A percentile compares a stretch with the other conserved stretches of the same genome.
Conservation (phyloP, 371 early-diverging fungal genomes). For the Umbelopsis sp. region DNA sequence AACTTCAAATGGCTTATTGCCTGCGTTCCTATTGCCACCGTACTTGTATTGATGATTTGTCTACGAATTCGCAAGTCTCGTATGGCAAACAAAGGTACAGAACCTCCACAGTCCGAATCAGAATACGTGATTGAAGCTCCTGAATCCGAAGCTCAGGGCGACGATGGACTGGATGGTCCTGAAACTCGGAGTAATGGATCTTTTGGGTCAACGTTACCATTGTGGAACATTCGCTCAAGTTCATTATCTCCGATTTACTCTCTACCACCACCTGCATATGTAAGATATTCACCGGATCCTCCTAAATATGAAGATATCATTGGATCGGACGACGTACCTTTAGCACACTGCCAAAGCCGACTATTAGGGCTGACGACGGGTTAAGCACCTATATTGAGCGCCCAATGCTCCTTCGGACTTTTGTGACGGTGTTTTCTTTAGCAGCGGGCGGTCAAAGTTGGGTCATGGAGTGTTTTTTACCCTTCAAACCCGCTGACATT, state of each 20-base stretch:
- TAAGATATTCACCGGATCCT: conserved; percentile 16
- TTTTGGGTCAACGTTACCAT: conserved; percentile 12
- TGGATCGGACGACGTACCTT: conserved; percentile 19
- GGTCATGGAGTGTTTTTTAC: too few species aligned
- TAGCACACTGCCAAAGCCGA: conserved; percentile 14
- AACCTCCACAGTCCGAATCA: conserved; percentile 9
- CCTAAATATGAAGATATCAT: conserved; percentile 19
- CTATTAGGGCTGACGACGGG: background rate
- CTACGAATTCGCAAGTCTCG: conserved; percentile 23
- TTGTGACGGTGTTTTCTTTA: background rate
- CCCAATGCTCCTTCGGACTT: background rate
- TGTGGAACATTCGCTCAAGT: conserved; percentile 15
- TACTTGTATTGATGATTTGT: conserved; percentile 19
- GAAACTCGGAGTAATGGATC: conserved; percentile 7
- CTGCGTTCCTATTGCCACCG: conserved; percentile 23
- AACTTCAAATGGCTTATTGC: conserved; percentile 31
- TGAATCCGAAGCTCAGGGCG: background rate
- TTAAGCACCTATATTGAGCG: background rate
- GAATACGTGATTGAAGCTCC: background rate
- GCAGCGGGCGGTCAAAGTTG: background rate
- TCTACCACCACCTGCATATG: conserved; percentile 18
- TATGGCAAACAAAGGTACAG: background rate
- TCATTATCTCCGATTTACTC: conserved; percentile 16
- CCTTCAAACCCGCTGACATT: background rate
- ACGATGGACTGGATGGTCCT: background rate